These are phyloP conservation scores for Hypoxylon sp. DNA, from an alignment of 2,329 filamentous ascomycete genomes.

Conservation along the genomic window DNA sequence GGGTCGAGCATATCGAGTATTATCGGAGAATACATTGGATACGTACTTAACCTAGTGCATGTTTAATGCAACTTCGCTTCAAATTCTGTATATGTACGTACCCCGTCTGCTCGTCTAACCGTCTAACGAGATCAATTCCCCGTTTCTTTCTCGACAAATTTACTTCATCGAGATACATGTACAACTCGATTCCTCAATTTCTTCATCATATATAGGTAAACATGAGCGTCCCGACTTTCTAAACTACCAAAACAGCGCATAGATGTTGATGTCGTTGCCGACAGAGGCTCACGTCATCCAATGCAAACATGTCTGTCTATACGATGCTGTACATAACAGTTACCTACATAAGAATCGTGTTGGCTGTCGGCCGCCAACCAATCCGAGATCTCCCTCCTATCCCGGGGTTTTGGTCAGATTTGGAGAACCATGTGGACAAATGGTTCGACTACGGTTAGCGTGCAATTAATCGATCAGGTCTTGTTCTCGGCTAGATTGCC, in stretches of 20 bases:
- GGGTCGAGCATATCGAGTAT: constrained; percentile 15
- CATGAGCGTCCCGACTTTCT: neutral
- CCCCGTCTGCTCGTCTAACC: neutral
- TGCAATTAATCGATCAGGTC: constrained; percentile 46
- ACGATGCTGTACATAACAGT: constrained; percentile 15
- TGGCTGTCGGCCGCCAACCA: constrained; percentile 32
- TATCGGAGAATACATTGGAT: constrained; percentile 42
- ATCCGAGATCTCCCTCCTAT: constrained; percentile 40
- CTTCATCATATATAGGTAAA: neutral
- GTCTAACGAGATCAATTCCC: constrained; percentile 4
- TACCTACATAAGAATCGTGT: constrained; percentile 18
- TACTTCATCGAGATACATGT: neutral
- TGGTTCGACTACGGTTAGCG: constrained; percentile 44
- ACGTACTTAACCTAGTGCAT: constrained; percentile 15
- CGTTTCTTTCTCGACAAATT: neutral
- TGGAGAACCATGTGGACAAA: constrained; percentile 46
- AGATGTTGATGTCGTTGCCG: constrained; percentile 3
- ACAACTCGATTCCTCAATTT: neutral
- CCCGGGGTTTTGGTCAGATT: constrained; percentile 45
- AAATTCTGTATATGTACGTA: constrained; percentile 24
- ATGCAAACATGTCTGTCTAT: neutral
- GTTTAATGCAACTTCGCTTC: constrained; percentile 17
- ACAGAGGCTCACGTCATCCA: constrained; percentile 34
- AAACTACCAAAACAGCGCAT: neutral
- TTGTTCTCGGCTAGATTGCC: constrained; percentile 45